Conservation (phyloP, 202 grass and related monocot genomes). For the Tripidium arundinaceum region DNA sequence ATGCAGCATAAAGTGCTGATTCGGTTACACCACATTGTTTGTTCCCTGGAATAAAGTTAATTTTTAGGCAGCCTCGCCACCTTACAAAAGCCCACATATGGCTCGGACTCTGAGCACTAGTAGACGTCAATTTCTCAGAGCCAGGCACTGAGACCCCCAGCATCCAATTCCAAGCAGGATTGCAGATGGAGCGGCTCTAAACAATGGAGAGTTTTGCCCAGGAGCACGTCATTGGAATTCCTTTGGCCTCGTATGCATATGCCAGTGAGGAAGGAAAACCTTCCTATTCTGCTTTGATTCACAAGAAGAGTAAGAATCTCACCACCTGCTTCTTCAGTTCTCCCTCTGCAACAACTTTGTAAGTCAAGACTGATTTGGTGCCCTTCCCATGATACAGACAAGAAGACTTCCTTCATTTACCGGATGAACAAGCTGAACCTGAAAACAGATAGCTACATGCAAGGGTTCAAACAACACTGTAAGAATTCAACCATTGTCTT, state of each 20-base stretch:
- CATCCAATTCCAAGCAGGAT: too few species aligned
- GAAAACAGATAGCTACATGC: too few species aligned
- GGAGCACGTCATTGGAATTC: conserved; percentile 58
- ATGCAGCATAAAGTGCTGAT: conserved; percentile 46
- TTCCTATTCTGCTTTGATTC: conserved; percentile 13
- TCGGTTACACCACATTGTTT: conserved; percentile 36
- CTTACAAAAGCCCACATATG: too few species aligned
- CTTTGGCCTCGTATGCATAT: conserved; percentile 35
- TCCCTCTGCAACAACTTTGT: not conserved
- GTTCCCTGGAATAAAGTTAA: conserved; percentile 54
- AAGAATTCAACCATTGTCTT: too few species aligned
- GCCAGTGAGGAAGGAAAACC: conserved; percentile 33
- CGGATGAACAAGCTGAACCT: conserved; percentile 39
- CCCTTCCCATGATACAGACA: conserved; percentile 31
- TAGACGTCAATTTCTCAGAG: too few species aligned
- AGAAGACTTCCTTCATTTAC: conserved; percentile 44
- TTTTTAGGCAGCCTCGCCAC: too few species aligned
- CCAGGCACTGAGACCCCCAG: too few species aligned
- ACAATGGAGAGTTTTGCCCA: conserved; percentile 48
- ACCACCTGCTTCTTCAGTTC: not conserved
- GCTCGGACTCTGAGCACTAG: too few species aligned
- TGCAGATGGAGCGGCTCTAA: not conserved
- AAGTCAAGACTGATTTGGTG: conserved; percentile 17
- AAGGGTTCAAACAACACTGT: too few species aligned
- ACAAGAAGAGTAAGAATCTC: conserved; percentile 39